Evolutionary conservation across 352 stramenopile genomes (phyloP).

Genomic region (Phytophthora vignae): DNA sequence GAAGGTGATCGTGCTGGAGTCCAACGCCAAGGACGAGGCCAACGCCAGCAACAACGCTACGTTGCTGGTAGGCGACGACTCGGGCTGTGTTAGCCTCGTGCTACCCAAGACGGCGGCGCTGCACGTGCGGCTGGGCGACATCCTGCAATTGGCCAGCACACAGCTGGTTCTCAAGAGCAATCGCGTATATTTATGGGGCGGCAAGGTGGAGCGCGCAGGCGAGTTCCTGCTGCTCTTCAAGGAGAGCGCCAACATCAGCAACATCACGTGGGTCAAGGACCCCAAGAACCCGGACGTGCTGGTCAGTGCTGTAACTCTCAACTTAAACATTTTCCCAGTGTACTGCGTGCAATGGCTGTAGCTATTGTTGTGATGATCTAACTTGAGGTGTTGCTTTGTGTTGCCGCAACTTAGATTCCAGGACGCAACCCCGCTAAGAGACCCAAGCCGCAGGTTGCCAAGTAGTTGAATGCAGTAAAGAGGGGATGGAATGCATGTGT

Average conservation of each 20-base stretch:
- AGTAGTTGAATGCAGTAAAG: slow-evolving; percentile 16
- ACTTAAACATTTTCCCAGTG: neutral
- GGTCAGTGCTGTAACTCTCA: slow-evolving; percentile 39
- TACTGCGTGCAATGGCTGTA: neutral
- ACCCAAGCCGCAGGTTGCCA: slow-evolving; percentile 46
- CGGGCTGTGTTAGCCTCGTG: slow-evolving; percentile 82
- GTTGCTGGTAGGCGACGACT: slow-evolving; percentile 85
- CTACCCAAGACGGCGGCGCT: slow-evolving; percentile 72
- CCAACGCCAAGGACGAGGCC: slow-evolving; percentile 81
- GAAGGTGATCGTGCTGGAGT: slow-evolving; percentile 87
- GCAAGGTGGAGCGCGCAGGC: slow-evolving; percentile 84
- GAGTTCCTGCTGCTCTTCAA: slow-evolving; percentile 91
- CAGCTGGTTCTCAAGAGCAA: slow-evolving; percentile 84
- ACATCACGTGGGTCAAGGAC: slow-evolving; percentile 85
- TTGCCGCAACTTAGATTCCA: slow-evolving; percentile 45
- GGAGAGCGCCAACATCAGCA: slow-evolving; percentile 85
- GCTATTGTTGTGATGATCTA: neutral
- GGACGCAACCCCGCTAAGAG: slow-evolving; percentile 68
- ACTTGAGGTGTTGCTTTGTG: neutral
- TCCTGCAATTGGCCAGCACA: slow-evolving; percentile 70
- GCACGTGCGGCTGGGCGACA: slow-evolving; percentile 78
- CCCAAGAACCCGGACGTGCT: slow-evolving; percentile 70
- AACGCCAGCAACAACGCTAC: slow-evolving; percentile 82
- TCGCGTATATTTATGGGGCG: slow-evolving; percentile 82
- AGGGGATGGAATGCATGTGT: neutral